Evolutionary conservation across 495 filamentous ascomycete genomes (phyloP), one percentile per base, ranked within the genome.

Genomic region (Penicillium flavigenum): DNA sequence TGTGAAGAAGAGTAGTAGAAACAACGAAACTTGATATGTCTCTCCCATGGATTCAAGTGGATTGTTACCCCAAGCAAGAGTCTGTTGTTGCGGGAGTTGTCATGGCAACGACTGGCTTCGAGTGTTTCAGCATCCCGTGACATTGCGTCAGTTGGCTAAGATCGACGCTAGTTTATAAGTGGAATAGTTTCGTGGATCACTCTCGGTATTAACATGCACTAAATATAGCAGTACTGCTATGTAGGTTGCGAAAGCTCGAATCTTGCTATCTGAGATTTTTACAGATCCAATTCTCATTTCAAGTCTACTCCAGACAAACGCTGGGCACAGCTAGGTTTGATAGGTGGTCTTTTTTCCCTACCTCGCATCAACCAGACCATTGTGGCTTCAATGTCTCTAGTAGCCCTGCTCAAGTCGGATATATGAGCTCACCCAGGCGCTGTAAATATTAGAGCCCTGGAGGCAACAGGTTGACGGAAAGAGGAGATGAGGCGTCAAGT

Each of bases 81-180:
- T 59, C 45, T 58, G 56, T 43, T 72, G 73, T 74, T 72, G 51
- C 63, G 57, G 74, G 61, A 74, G 74, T 77, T 61, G 59, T 72
- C 67, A 69, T 65, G 58, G 72, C 70, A 77, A 77, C 42, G 29
- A 47, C 22, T 17, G 43, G 6, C 32, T 55, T 3, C 39, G 4
- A 19, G 1, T 41, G 51, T 53, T 53, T 53, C 51, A 43, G 38
- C 38, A 17, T 51, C 49, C 46, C 38, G 51, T 53, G 36, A 48
- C 46, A 19, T 44, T 53, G 51, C 51, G 27, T 58, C 56, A 49
- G 32, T 32, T 41, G 58, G 11, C 51, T 29, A 32, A 1, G 46
- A 48, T 48, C 46, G 51, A 26, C 38, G 27, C 51, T 53, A 53
- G 26, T 5, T 39, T 53, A 6, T 0, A 43, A 2, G 11, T 20